These are phyloP conservation scores for Mucor indicus DNA, from an alignment of 371 early-diverging fungal species.

Conservation along the genomic window DNA sequence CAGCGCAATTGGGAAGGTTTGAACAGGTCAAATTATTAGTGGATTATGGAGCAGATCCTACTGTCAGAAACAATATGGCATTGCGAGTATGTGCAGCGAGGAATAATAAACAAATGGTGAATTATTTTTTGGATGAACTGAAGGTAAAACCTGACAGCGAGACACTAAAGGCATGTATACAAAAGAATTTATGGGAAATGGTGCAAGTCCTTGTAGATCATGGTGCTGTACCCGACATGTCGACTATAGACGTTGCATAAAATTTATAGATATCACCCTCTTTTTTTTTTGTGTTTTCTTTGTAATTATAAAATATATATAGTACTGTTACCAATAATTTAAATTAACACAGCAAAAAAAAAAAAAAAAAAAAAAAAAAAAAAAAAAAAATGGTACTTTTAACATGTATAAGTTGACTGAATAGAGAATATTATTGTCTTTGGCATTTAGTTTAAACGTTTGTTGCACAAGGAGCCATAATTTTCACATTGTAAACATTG, in stretches of 20 bases:
- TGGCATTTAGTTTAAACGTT: too few relatives aligned
- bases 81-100: conserved; percentile 40
- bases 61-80: conserved; percentile 43
- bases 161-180: conserved; percentile 36
- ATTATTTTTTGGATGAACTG: conserved; percentile 42
- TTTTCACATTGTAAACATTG: too few relatives aligned
- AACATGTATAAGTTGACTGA: too few relatives aligned
- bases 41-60: conserved; percentile 42
- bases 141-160: conserved; percentile 43
- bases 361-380: too few relatives aligned
- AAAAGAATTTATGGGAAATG: conserved; percentile 46
- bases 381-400: too few relatives aligned
- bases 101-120: conserved; percentile 38
- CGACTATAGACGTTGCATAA: conserved; percentile 25
- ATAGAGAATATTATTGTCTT: too few relatives aligned
- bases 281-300: too few relatives aligned
- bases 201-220: conserved; percentile 44
- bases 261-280: too few relatives aligned
- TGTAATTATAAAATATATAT: too few relatives aligned
- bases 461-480: too few relatives aligned
- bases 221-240: conserved; percentile 50
- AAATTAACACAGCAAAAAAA: too few relatives aligned
- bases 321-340: too few relatives aligned
- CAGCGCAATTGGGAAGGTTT: conserved; percentile 39
- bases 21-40: conserved; percentile 44